A percentile compares a stretch with the other conserved stretches of the same genome.
Evolutionary conservation across 1,139 yeast species (phyloP).

Genomic region (Zygosaccharomyces sapae): DNA sequence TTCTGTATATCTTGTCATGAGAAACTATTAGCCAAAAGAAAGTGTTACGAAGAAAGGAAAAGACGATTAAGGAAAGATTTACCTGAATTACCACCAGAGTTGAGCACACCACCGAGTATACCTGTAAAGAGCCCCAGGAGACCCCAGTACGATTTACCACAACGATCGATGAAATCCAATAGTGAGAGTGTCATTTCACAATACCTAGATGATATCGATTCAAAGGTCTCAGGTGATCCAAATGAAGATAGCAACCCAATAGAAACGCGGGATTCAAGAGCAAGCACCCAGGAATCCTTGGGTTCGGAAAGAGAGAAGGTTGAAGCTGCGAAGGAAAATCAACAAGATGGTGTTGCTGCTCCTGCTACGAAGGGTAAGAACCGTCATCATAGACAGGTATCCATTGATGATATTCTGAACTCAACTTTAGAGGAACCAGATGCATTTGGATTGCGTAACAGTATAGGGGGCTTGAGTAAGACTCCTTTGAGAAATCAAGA

Average conservation of each 20-base stretch:
- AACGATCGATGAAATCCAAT: constrained; percentile 10
- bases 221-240: neutral
- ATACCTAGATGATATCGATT: constrained; percentile 11
- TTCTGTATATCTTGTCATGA: constrained; percentile 95
- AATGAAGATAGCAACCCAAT: neutral
- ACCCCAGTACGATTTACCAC: constrained; percentile 7
- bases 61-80: constrained; percentile 30
- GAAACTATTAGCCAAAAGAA: constrained; percentile 49
- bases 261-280: neutral
- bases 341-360: neutral
- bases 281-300: neutral
- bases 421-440: constrained; percentile 27
- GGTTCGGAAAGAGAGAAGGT: neutral
- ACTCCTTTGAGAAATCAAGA: constrained; percentile 55
- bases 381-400: constrained; percentile 22
- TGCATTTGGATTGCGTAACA: neutral
- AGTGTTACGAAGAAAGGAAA: constrained; percentile 40
- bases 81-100: constrained; percentile 14
- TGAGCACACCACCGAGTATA: constrained; percentile 8
- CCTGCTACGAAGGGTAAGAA: neutral
- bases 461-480: constrained; percentile 3
- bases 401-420: constrained; percentile 32
- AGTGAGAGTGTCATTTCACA: constrained; percentile 15
- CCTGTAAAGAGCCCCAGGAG: constrained; percentile 14
- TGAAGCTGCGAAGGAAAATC: neutral